A percentile compares a stretch with the other conserved stretches of the same genome.
phyloP scores from a whole-genome alignment of 768 basidiomycete genomes.

The Artomyces pyxidatus region DNA sequence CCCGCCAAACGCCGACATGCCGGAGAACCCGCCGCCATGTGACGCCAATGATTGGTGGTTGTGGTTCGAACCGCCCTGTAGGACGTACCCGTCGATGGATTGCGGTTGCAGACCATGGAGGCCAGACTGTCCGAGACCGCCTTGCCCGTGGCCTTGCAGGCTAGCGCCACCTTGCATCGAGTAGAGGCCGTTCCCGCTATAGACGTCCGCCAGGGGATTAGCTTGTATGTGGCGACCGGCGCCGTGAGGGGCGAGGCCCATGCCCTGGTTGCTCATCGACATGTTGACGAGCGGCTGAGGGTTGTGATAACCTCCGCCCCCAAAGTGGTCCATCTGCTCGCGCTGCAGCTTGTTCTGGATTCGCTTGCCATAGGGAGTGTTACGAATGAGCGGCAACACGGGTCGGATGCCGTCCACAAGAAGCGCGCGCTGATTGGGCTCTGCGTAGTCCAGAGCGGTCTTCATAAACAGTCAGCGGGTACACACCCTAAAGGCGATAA shows the following conservation, averaged over 20 bases:
- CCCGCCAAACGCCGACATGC: constrained; percentile 47
- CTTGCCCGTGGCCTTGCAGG: constrained; percentile 50
- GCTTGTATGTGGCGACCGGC: constrained; percentile 48
- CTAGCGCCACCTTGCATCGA: constrained; percentile 44
- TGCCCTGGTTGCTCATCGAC: constrained; percentile 48
- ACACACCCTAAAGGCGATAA: constrained; percentile 93
- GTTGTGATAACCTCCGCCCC: constrained; percentile 44
- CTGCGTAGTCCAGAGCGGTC: constrained; percentile 97
- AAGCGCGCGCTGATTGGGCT: constrained; percentile 83
- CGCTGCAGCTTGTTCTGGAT: constrained; percentile 98
- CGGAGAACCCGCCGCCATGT: constrained; percentile 51
- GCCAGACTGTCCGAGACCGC: constrained; percentile 25
- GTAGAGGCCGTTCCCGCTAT: constrained; percentile 56
- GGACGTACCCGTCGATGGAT: constrained; percentile 73
- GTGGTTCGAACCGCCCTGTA: constrained; percentile 66
- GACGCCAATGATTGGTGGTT: constrained; percentile 54
- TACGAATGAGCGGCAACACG: constrained; percentile 96
- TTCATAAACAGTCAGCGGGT: constrained; percentile 44
- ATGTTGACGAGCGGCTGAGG: constrained; percentile 55
- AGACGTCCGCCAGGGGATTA: constrained; percentile 57
- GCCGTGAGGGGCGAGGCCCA: constrained; percentile 30
- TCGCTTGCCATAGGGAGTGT: constrained; percentile 98
- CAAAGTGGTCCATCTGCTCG: constrained; percentile 72
- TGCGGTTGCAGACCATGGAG: constrained; percentile 48
- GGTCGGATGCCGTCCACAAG: constrained; percentile 97